Evolutionary conservation across 1,139 yeast species (phyloP).

Genomic region (Yamadazyma blattariae): DNA sequence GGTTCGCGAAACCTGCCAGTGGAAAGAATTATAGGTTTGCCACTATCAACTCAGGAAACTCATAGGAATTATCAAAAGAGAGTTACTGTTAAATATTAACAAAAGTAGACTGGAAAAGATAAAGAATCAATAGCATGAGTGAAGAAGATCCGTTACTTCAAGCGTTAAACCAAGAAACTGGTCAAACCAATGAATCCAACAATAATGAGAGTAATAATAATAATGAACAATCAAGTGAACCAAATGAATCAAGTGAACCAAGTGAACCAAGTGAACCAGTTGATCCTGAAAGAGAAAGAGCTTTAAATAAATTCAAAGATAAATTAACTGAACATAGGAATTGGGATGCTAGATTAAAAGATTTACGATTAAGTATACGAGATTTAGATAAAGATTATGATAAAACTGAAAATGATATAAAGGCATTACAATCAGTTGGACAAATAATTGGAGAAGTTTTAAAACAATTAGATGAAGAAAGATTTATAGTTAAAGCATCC

Average conservation of each 20-base stretch:
- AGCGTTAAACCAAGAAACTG: constrained; percentile 14
- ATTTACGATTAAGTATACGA: constrained; percentile 77
- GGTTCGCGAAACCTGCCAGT: too few relatives aligned
- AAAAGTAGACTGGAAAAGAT: too few relatives aligned
- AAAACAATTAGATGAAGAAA: constrained; percentile 92
- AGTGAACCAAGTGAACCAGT: constrained; percentile 8
- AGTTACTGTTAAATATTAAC: too few relatives aligned
- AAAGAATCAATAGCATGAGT: constrained; percentile 9
- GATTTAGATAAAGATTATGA: constrained; percentile 82
- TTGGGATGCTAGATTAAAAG: constrained; percentile 91
- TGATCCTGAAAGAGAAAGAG: constrained; percentile 78
- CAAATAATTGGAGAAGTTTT: constrained; percentile 97
- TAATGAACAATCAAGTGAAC: background rate
- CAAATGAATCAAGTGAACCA: background rate
- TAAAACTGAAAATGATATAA: constrained; percentile 94
- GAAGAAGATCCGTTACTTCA: constrained; percentile 19
- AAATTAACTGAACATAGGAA: constrained; percentile 90
- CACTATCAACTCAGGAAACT: too few relatives aligned
- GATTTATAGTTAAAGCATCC: constrained; percentile 95
- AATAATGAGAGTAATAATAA: background rate
- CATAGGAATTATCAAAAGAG: too few relatives aligned
- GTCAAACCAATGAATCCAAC: background rate
- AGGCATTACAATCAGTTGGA: constrained; percentile 96
- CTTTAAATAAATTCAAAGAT: constrained; percentile 76
- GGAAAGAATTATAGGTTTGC: too few relatives aligned